phyloP scores from a whole-genome alignment of 2,329 filamentous ascomycete species.

The Hypoxylon sp. region DNA sequence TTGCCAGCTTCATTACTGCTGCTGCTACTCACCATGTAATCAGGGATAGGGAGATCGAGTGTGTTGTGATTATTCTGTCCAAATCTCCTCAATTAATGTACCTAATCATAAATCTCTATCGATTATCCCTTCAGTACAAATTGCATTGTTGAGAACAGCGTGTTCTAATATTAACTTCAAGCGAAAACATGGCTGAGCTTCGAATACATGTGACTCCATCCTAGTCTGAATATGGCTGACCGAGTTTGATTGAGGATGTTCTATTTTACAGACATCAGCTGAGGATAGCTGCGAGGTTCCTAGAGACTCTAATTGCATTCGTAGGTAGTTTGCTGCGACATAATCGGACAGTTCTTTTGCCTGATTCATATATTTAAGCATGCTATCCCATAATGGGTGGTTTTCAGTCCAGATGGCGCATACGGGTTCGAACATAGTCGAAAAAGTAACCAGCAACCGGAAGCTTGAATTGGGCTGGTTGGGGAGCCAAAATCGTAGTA shows the following conservation, averaged over 20 bases:
- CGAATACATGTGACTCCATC: neutral
- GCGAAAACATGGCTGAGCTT: slow-evolving; percentile 3
- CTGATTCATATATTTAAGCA: neutral
- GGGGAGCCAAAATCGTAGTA: neutral
- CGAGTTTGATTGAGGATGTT: neutral
- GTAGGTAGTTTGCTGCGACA: slow-evolving; percentile 9
- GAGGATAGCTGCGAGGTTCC: neutral
- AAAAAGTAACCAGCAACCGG: slow-evolving; percentile 11
- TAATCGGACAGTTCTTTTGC: slow-evolving; percentile 16
- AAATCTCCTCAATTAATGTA: too few species aligned
- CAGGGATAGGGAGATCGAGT: too few species aligned
- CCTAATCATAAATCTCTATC: too few species aligned
- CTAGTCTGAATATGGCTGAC: neutral
- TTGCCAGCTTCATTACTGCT: too few species aligned
- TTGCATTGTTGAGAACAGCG: neutral
- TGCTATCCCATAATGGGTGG: neutral
- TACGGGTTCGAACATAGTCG: slow-evolving; percentile 12
- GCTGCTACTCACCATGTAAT: too few species aligned
- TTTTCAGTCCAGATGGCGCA: slow-evolving; percentile 13
- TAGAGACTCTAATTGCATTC: neutral
- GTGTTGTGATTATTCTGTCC: too few species aligned
- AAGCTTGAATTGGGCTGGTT: neutral
- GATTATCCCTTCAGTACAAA: too few species aligned
- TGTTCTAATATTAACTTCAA: neutral
- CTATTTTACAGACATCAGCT: neutral